Percentiles rank a stretch among this genome's conserved stretches.
Conservation (phyloP, 257 asterid species). For the Ilex aquifolium region DNA sequence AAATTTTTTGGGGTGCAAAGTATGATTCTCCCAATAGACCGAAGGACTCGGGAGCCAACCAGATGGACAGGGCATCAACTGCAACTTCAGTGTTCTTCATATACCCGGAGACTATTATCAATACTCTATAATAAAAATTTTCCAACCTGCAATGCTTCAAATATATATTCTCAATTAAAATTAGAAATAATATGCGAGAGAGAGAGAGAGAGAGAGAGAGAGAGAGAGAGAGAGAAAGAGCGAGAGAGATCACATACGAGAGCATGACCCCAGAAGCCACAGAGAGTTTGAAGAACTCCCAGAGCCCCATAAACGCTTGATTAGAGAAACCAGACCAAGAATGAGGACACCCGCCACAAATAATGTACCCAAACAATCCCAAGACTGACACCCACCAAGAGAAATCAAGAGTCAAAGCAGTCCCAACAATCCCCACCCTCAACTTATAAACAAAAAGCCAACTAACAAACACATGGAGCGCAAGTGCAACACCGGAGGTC, state of each 20-base stretch:
- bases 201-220: not conserved
- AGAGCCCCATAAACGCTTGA: conserved; percentile 44
- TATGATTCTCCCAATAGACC: too few relatives aligned
- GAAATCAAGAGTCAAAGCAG: conserved; percentile 48
- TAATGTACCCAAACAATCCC: conserved; percentile 33
- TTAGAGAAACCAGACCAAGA: conserved; percentile 58
- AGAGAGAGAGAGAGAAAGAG: conserved; percentile 3
- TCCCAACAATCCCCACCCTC: conserved; percentile 48
- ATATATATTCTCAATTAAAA: not conserved
- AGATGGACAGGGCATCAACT: conserved; percentile 60
- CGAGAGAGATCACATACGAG: conserved; percentile 26
- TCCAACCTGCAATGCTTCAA: conserved; percentile 42
- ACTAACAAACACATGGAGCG: conserved; percentile 34
- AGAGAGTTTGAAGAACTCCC: conserved; percentile 52
- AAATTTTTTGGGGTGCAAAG: too few relatives aligned
- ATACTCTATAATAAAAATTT: conserved; percentile 49
- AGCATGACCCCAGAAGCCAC: conserved; percentile 63
- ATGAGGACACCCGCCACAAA: conserved; percentile 46
- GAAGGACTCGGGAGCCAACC: conserved; percentile 24
- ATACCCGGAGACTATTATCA: conserved; percentile 40
- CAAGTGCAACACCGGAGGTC: conserved; percentile 39
- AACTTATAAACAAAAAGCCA: conserved; percentile 42
- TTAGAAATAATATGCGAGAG: not conserved
- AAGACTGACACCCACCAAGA: conserved; percentile 60
- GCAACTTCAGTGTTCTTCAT: conserved; percentile 45